Conservation (phyloP, 441 rosid genomes). For the Gossypium trilobum region DNA sequence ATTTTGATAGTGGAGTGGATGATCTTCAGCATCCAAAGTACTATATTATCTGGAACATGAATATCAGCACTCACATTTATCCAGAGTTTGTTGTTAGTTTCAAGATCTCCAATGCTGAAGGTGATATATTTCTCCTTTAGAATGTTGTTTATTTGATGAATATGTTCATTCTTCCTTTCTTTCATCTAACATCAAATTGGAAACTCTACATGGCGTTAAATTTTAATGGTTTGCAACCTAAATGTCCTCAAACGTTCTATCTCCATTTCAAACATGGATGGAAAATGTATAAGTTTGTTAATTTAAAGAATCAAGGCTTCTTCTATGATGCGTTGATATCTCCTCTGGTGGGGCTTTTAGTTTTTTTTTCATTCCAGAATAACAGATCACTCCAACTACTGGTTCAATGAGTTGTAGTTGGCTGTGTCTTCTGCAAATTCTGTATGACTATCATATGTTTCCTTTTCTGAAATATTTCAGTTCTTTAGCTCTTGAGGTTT, state of each 20-base stretch:
- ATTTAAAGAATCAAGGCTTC: slow-evolving; percentile 24
- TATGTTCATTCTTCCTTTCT: slow-evolving; percentile 3
- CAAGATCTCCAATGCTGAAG: slow-evolving; percentile 67
- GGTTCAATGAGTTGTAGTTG: slow-evolving; percentile 36
- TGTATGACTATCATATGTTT: slow-evolving; percentile 17
- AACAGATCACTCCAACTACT: slow-evolving; percentile 32
- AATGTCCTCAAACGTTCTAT: slow-evolving; percentile 18
- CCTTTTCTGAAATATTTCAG: slow-evolving; percentile 11
- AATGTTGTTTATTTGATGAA: slow-evolving; percentile 11
- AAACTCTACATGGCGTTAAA: slow-evolving; percentile 23
- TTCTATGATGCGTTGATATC: slow-evolving; percentile 31
- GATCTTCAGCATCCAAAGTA: slow-evolving; percentile 57
- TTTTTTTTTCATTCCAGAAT: slow-evolving; percentile 28
- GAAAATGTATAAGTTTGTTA: slow-evolving; percentile 18
- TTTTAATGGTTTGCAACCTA: slow-evolving; percentile 33
- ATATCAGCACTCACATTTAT: slow-evolving; percentile 73
- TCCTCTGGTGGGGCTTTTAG: slow-evolving; percentile 27
- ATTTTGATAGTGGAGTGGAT: slow-evolving; percentile 85
- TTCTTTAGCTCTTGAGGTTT: slow-evolving; percentile 27
- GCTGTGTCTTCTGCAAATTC: slow-evolving; percentile 30
- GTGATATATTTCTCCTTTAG: slow-evolving; percentile 41
- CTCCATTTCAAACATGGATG: slow-evolving; percentile 19
- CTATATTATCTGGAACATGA: slow-evolving; percentile 76
- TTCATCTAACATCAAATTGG: slow-evolving; percentile 9
- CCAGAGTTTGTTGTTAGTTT: slow-evolving; percentile 93